phyloP scores from a whole-genome alignment of 352 stramenopile species.

The Globisporangium middletonii region DNA sequence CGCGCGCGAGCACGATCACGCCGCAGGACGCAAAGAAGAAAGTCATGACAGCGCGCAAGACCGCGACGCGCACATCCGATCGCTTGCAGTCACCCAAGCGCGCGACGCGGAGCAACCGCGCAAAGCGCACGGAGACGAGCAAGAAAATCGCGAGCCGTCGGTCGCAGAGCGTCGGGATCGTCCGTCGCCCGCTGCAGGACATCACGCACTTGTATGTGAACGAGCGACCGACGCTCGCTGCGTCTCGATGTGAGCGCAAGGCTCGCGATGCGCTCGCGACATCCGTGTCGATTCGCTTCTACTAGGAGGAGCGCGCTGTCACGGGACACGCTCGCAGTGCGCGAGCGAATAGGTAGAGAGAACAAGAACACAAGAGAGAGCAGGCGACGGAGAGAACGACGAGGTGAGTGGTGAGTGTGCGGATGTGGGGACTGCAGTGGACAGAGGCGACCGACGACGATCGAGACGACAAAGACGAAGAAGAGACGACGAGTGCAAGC shows the following conservation, averaged over 20 bases:
- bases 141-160: conserved; percentile 12
- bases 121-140: conserved; percentile 10
- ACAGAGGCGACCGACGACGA: too few species aligned
- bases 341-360: too few species aligned
- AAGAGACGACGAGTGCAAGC: too few species aligned
- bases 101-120: conserved; percentile 1
- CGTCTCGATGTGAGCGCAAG: conserved; percentile 7
- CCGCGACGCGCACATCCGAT: conserved; percentile 5
- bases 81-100: conserved; percentile 1
- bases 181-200: conserved; percentile 48
- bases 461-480: too few species aligned
- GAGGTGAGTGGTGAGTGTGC: too few species aligned
- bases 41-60: conserved; percentile 20
- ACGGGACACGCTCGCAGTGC: background rate
- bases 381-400: too few species aligned
- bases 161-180: conserved; percentile 16
- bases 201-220: conserved; percentile 65
- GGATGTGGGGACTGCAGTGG: too few species aligned
- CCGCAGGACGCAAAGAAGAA: conserved; percentile 25
- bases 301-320: conserved; percentile 18
- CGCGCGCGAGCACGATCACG: conserved; percentile 8
- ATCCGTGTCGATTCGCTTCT: conserved; percentile 46
- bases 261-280: conserved; percentile 17
- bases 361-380: too few species aligned
- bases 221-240: conserved; percentile 14